Percentiles rank a stretch among this genome's conserved stretches.
Conservation (phyloP, 495 filamentous ascomycete species). For the Schizothecium vesticola region DNA sequence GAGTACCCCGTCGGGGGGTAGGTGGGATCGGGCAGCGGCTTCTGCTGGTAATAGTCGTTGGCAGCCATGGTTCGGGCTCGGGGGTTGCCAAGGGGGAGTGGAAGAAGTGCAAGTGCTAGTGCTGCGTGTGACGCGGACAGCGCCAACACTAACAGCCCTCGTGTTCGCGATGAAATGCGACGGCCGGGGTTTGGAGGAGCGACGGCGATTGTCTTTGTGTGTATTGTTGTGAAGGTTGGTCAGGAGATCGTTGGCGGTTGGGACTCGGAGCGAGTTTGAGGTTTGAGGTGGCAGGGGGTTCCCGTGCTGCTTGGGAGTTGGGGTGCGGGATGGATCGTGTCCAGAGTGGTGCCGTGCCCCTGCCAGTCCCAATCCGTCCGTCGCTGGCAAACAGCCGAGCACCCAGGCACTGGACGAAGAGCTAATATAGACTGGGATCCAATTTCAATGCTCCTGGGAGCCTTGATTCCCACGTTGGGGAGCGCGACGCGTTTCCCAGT, state of each 20-base stretch:
- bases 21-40: constrained; percentile 34
- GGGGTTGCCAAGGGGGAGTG: neutral
- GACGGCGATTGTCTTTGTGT: neutral
- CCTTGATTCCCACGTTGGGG: neutral
- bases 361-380: neutral
- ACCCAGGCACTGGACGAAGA: neutral
- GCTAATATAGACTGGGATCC: neutral
- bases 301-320: constrained; percentile 19
- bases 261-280: neutral
- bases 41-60: constrained; percentile 71
- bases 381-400: constrained; percentile 5
- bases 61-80: constrained; percentile 62
- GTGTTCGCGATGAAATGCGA: neutral
- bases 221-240: neutral
- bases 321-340: constrained; percentile 15
- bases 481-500: neutral
- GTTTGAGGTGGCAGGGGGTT: constrained; percentile 2
- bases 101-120: constrained; percentile 2
- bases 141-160: neutral
- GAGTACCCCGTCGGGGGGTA: constrained; percentile 23
- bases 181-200: neutral
- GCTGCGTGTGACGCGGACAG: neutral
- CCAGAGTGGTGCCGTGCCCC: neutral
- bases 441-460: neutral
- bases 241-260: constrained; percentile 7